Conservation (phyloP, 2,329 filamentous ascomycete species). For the Fusarium continuum region DNA sequence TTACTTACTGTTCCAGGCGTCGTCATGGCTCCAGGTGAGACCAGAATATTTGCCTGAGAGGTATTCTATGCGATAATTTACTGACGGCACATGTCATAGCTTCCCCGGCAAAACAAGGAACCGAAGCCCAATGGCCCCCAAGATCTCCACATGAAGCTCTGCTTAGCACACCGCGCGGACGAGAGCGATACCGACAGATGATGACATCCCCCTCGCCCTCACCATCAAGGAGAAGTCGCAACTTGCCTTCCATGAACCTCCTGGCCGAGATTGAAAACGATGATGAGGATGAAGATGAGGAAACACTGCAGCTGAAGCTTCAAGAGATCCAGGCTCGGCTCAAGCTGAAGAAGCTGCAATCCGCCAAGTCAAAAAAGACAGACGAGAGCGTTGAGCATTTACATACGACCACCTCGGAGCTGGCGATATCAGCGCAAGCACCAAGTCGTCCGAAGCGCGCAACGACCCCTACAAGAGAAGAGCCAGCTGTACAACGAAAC, state of each 20-base stretch:
- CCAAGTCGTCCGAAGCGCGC: slow-evolving; percentile 35
- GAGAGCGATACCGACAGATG: slow-evolving; percentile 76
- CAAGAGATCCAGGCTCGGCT: slow-evolving; percentile 89
- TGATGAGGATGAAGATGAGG: slow-evolving; percentile 83
- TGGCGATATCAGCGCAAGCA: slow-evolving; percentile 37
- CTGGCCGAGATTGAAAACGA: slow-evolving; percentile 51
- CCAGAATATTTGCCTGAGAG: not conserved
- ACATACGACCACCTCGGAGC: slow-evolving; percentile 30
- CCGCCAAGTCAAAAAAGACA: slow-evolving; percentile 50
- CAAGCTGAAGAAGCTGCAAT: slow-evolving; percentile 86
- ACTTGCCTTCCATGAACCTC: slow-evolving; percentile 46
- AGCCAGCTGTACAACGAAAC: slow-evolving; percentile 43
- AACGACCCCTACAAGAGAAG: slow-evolving; percentile 43
- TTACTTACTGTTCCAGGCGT: slow-evolving; percentile 21
- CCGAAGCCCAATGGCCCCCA: slow-evolving; percentile 70
- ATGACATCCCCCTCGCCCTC: slow-evolving; percentile 75
- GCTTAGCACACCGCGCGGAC: slow-evolving; percentile 77
- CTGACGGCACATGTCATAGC: slow-evolving; percentile 30
- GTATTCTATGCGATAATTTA: not conserved
- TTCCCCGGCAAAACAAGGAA: slow-evolving; percentile 51
- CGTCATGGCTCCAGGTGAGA: slow-evolving; percentile 44
- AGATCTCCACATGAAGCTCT: slow-evolving; percentile 72
- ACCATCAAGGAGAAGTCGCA: slow-evolving; percentile 53
- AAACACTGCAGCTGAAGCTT: slow-evolving; percentile 85
- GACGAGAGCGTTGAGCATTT: slow-evolving; percentile 30